Conservation (phyloP, 2,329 filamentous ascomycete genomes). For the Xylaria sp. region DNA sequence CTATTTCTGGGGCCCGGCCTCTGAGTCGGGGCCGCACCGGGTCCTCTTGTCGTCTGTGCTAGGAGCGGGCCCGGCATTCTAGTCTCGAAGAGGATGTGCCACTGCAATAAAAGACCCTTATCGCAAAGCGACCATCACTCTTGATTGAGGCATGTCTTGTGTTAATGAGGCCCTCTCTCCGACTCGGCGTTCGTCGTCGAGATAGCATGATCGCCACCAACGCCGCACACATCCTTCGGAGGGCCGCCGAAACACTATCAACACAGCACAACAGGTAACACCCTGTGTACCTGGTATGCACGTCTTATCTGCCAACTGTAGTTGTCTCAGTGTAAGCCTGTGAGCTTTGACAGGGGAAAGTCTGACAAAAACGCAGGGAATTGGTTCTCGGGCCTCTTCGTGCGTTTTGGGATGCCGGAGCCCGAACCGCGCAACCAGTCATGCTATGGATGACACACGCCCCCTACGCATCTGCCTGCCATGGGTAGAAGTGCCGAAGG, state of each 20-base stretch:
- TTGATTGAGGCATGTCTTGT: no score
- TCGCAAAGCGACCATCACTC: no score
- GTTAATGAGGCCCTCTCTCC: neutral
- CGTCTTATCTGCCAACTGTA: neutral
- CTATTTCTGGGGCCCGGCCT: neutral
- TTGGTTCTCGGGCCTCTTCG: neutral
- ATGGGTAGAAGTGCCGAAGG: conserved; percentile 6
- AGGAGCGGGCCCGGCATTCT: neutral
- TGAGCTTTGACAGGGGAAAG: neutral
- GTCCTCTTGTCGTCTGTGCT: neutral
- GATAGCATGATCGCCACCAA: neutral
- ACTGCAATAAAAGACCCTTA: no score
- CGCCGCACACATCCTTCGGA: neutral
- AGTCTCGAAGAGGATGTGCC: neutral
- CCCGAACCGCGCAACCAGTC: neutral
- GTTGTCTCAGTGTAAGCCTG: neutral
- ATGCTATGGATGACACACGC: neutral
- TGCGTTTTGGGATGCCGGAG: no score
- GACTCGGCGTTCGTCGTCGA: neutral
- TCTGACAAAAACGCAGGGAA: neutral
- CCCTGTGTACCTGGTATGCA: neutral
- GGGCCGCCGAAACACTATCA: neutral
- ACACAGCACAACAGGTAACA: neutral
- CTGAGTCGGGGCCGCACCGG: conserved; percentile 6
- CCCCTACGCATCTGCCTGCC: neutral